These are phyloP conservation scores for Populus simonii DNA, from an alignment of 345 rosid species.

Conservation along the genomic window DNA sequence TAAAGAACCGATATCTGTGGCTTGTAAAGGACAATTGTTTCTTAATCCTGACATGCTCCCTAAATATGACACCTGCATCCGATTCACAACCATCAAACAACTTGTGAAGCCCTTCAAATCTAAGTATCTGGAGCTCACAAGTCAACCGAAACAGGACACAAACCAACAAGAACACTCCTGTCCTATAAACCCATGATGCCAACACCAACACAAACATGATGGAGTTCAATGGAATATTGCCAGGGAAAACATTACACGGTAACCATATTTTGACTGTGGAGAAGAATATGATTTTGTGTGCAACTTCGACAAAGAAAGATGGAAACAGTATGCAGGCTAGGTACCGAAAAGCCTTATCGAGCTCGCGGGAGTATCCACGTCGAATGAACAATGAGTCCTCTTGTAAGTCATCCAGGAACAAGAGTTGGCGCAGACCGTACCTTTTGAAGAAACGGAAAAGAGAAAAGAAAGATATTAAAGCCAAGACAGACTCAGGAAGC, in stretches of 20 bases:
- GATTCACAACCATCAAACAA: constrained; percentile 54
- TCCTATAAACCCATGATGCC: constrained; percentile 67
- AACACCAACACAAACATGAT: constrained; percentile 50
- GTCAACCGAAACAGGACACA: constrained; percentile 70
- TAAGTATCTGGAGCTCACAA: constrained; percentile 75
- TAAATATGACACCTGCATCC: constrained; percentile 40
- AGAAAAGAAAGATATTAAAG: constrained; percentile 54
- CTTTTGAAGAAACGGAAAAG: constrained; percentile 49
- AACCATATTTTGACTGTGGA: constrained; percentile 40
- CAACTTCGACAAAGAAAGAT: constrained; percentile 58
- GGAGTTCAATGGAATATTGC: constrained; percentile 35
- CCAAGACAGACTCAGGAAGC: constrained; percentile 59
- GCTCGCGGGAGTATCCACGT: constrained; percentile 48
- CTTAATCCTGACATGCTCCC: constrained; percentile 65
- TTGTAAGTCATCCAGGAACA: constrained; percentile 55
- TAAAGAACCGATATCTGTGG: constrained; percentile 69
- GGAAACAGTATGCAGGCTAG: constrained; percentile 69
- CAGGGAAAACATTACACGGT: constrained; percentile 30
- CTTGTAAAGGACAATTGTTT: constrained; percentile 65
- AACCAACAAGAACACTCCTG: constrained; percentile 58
- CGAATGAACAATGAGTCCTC: constrained; percentile 47
- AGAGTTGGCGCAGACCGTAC: constrained; percentile 53
- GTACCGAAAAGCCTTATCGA: constrained; percentile 57
- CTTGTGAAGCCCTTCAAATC: constrained; percentile 57
- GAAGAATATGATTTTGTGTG: constrained; percentile 61